Evolutionary conservation across 169 alveolate genomes (phyloP).

Genomic region (Plasmodium reichenowi): DNA sequence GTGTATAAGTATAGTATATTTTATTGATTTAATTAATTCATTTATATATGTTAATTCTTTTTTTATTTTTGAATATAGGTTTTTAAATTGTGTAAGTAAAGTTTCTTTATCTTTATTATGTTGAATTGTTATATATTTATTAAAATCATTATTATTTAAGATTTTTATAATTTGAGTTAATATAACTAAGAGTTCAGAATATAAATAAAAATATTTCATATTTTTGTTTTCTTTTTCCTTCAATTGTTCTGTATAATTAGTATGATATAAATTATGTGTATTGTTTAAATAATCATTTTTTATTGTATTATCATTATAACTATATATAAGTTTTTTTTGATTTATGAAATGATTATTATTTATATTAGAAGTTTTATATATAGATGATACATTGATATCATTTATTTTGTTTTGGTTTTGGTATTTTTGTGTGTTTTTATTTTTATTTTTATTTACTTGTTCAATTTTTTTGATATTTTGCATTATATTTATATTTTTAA

Average conservation of each 20-base stretch:
- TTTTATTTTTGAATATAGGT: constrained; percentile 56
- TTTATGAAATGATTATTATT: neutral
- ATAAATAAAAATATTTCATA: constrained; percentile 48
- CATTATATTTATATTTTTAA: constrained; percentile 43
- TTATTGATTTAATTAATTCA: constrained; percentile 22
- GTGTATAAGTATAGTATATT: constrained; percentile 44
- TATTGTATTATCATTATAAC: neutral
- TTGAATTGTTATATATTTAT: constrained; percentile 54
- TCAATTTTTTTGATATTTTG: neutral
- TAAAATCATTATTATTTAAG: constrained; percentile 59
- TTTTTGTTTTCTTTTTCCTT: neutral
- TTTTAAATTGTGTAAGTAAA: constrained; percentile 43
- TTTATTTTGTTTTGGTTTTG: constrained; percentile 13
- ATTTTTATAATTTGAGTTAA: constrained; percentile 58
- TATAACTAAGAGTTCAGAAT: constrained; percentile 43
- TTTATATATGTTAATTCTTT: constrained; percentile 32
- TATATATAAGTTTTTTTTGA: neutral
- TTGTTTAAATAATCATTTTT: neutral
- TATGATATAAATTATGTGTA: no score
- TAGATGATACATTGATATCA: no score
- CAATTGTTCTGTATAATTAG: no score
- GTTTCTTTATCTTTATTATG: constrained; percentile 65
- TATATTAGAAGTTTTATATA: neutral
- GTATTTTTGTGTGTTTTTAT: no score
- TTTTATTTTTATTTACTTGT: constrained; percentile 9